These are phyloP conservation scores for Protostelium mycophagum DNA, from an alignment of 78 protist genomes.

Conservation along the genomic window DNA sequence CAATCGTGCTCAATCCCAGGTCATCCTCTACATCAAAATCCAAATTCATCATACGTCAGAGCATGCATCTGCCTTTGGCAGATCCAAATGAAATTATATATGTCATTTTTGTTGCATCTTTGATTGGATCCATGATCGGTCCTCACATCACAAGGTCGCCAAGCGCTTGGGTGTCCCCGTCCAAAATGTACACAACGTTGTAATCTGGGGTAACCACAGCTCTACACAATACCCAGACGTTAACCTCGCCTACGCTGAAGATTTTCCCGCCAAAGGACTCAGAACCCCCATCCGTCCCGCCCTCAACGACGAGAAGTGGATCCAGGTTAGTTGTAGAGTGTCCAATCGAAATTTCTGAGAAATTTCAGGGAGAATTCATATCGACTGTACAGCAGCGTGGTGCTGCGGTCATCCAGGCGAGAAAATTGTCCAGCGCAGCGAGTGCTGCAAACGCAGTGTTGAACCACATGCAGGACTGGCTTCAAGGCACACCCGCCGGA, in stretches of 20 bases:
- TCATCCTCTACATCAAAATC: background rate
- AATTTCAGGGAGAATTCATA: constrained; percentile 37
- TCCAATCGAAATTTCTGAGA: background rate
- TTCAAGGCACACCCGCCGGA: constrained; percentile 44
- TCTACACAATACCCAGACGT: constrained; percentile 76
- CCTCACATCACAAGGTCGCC: constrained; percentile 16
- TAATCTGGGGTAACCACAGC: constrained; percentile 96
- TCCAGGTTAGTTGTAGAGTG: no score
- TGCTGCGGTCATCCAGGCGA: constrained; percentile 81
- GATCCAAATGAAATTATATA: no score
- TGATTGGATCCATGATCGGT: background rate
- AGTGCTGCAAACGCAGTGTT: constrained; percentile 83
- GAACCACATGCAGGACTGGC: constrained; percentile 69
- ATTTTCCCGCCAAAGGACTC: constrained; percentile 20
- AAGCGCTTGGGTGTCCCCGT: constrained; percentile 33
- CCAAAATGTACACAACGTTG: constrained; percentile 54
- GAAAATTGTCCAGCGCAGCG: constrained; percentile 80
- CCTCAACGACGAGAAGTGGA: constrained; percentile 59
- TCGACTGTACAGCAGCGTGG: constrained; percentile 88
- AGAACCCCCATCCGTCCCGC: constrained; percentile 37
- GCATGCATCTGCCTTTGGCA: background rate
- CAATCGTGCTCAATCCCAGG: constrained; percentile 76
- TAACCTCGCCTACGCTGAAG: constrained; percentile 20
- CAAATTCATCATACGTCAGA: background rate
- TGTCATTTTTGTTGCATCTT: background rate